Base-by-base conservation (phyloP, 2,329 filamentous ascomycete genomes). In the Xylariaceae sp. region DNA sequence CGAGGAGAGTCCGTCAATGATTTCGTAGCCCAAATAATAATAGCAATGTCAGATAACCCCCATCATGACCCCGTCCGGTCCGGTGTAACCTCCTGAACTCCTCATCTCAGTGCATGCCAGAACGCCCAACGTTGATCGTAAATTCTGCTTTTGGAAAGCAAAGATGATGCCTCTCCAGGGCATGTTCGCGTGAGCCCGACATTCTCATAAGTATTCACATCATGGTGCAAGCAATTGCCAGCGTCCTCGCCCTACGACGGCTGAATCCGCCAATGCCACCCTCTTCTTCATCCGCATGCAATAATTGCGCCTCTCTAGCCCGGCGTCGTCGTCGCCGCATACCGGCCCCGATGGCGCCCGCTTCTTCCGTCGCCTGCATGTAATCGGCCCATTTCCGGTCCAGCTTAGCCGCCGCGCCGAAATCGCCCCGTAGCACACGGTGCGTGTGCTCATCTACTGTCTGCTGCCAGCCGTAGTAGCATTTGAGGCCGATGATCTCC, bases 361-460 rank as follows among this genome's bases (percentile, higher is more conserved):
- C 90, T 72, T 97, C 93, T 73, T 96, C 91, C 54, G 84, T 89
- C 13, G 90, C 87, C 76, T 95, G 90, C 92, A 97, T 97, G 73
- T 91, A 96, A 57, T 95, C 89, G 0, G 88, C 88, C 93, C 93
- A 97, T 72, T 93, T 95, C 64, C 87, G 82, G 77, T 96, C 92
- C 17, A 97, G 79, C n/a, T 90, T 80, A 44, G 80, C 81, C 0
- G 94, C 94, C 1, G 89, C 82, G 0, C 80, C 78, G 60, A 91
- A 82, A 62, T 96, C 89, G 5, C 90, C 90, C 3, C 84, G 80
- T 55, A 96, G 73, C 0, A 97, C 90, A 3, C 92, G 85, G 76
- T 92, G 93, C 56, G 87, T 92, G 74, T 97, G 93, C 73, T 97
- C 92, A 66, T 97, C 89, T 3, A 97, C 92, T 0, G 92, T 97